A percentile compares a stretch with the other conserved stretches of the same genome.
These are phyloP conservation scores for Amyloporia xantha DNA, from an alignment of 768 basidiomycete genomes.

Conservation along the genomic window DNA sequence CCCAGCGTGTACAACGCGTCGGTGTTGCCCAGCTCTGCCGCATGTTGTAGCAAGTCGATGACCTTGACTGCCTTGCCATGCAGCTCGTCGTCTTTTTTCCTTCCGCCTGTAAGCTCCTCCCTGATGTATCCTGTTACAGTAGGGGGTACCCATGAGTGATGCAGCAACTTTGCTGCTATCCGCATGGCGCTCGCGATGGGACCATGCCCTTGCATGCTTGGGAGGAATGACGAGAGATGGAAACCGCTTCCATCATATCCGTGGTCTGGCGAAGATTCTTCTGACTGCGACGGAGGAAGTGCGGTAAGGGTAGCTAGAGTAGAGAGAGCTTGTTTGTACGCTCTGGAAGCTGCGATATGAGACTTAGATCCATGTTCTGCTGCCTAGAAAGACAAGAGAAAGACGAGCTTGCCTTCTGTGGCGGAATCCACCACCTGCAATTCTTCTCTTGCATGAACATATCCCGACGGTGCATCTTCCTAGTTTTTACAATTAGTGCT, in stretches of 20 bases:
- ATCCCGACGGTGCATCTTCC: conserved; percentile 1
- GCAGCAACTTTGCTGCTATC: conserved; percentile 58
- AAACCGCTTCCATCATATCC: conserved; percentile 39
- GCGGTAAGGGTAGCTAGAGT: conserved; percentile 63
- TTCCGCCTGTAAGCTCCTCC: conserved; percentile 29
- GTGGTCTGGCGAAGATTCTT: conserved; percentile 43
- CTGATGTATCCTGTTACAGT: conserved; percentile 35
- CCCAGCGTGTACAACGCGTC: conserved; percentile 70
- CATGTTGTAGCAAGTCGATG: conserved; percentile 72
- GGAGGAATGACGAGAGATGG: conserved; percentile 58
- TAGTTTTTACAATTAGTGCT: too few species aligned
- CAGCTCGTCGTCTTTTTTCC: conserved; percentile 60
- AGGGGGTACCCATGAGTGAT: conserved; percentile 47
- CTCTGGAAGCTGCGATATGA: conserved; percentile 48
- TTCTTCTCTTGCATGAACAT: neutral
- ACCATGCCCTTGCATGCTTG: conserved; percentile 70
- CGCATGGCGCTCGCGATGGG: conserved; percentile 67
- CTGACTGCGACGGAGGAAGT: conserved; percentile 47
- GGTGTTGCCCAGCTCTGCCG: conserved; percentile 67
- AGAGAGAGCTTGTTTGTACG: conserved; percentile 68
- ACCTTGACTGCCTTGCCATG: conserved; percentile 73
- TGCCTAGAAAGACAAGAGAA: too few species aligned
- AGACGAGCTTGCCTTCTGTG: conserved; percentile 19
- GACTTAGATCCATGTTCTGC: conserved; percentile 7
- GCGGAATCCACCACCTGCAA: conserved; percentile 13